Base-by-base conservation (phyloP, 163 green algal genomes). In the Coccomyxa subellipsoidea region DNA sequence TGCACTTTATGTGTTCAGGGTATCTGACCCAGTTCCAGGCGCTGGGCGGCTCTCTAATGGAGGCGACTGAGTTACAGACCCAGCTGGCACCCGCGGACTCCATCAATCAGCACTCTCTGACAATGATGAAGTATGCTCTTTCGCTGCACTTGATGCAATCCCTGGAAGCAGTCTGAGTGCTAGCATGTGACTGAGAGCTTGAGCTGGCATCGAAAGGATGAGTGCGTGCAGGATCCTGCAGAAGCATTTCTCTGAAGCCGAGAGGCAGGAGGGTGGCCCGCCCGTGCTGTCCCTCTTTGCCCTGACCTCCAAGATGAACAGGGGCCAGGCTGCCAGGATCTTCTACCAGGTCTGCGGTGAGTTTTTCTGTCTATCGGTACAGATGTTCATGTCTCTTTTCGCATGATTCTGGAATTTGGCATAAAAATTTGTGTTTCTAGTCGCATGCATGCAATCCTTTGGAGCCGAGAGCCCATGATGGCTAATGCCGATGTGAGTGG, bases 331-430 rank as follows among this genome's bases (percentile, higher is more conserved):
- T 25, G 73, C 73, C 6, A 66, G 25, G 6, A 38, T 79, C 37
- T 79, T 79, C 73, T 79, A 79, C 73, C 73, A 79, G 34, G 37
- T 79, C 73, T 79, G 73, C 9, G 73, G 73, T 79, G 37, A 31
- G 37, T 53, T 38, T 36, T 1, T 32, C 29, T 73, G 18, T 32
- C 23, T 32, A 72, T 72, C 9, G 12, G 18, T 6, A 35, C 10
- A 72, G 25, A n/a, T n/a, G 25, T 73, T 35, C n/a, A n/a, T n/a
- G n/a, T n/a, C n/a, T n/a, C n/a, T n/a, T n/a, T n/a, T n/a, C n/a
- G n/a, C n/a, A n/a, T n/a, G n/a, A n/a, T n/a, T n/a, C n/a, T n/a
- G n/a, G n/a, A n/a, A n/a, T n/a, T n/a, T n/a, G n/a, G n/a, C n/a
- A n/a, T n/a, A n/a, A n/a, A n/a, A n/a, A n/a, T n/a, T n/a, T n/a